Evolutionary conservation across 2,329 filamentous ascomycete species (phyloP).

Genomic region (Gremmenia infestans): DNA sequence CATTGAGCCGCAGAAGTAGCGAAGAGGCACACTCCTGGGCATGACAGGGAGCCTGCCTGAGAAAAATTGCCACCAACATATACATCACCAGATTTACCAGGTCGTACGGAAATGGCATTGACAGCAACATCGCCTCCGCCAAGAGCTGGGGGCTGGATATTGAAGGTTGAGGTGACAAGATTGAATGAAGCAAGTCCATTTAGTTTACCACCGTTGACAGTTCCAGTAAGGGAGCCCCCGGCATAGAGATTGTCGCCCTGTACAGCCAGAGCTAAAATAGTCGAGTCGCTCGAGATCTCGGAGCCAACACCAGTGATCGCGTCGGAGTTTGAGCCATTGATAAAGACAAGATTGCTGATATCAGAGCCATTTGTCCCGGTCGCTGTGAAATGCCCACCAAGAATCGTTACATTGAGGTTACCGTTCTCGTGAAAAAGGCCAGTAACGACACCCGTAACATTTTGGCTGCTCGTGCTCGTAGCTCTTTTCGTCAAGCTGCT

Average conservation of each 20-base stretch:
- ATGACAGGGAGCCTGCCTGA: slow-evolving; percentile 77
- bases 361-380: slow-evolving; percentile 61
- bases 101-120: slow-evolving; percentile 68
- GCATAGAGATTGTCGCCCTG: slow-evolving; percentile 68
- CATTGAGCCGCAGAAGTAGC: slow-evolving; percentile 67
- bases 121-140: slow-evolving; percentile 67
- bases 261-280: slow-evolving; percentile 66
- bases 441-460: slow-evolving; percentile 64
- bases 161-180: slow-evolving; percentile 58
- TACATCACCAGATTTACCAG: slow-evolving; percentile 60
- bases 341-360: slow-evolving; percentile 75
- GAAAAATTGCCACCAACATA: slow-evolving; percentile 84
- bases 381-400: slow-evolving; percentile 82
- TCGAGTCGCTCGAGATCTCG: slow-evolving; percentile 65
- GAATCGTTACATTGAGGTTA: slow-evolving; percentile 73
- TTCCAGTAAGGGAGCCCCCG: slow-evolving; percentile 74
- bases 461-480: slow-evolving; percentile 35
- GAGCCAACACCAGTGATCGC: slow-evolving; percentile 64
- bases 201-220: slow-evolving; percentile 55
- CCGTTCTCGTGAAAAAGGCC: slow-evolving; percentile 72
- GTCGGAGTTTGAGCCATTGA: slow-evolving; percentile 68
- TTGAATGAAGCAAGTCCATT: slow-evolving; percentile 79
- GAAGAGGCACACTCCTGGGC: slow-evolving; percentile 77
- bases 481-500: slow-evolving; percentile 43
- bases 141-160: slow-evolving; percentile 70